Conservation (phyloP, 2,329 filamentous ascomycete species). For the Colletotrichum godetiae region DNA sequence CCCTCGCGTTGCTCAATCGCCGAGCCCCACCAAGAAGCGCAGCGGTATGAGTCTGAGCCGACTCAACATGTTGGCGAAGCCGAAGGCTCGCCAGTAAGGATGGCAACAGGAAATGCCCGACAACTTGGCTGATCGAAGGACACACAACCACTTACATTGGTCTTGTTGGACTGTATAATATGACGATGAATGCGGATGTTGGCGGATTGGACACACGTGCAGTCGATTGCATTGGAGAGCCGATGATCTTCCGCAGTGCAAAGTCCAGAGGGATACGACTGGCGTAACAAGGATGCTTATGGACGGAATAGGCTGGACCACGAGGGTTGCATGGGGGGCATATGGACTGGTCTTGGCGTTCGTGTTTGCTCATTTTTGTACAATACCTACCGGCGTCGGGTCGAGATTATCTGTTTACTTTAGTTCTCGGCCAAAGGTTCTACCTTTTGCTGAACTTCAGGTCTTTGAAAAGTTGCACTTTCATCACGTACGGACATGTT, state of each 20-base stretch:
- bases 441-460: slow-evolving; percentile 5
- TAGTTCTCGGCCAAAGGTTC: slow-evolving; percentile 3
- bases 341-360: slow-evolving; percentile 21
- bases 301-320: slow-evolving; percentile 9
- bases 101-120: background rate
- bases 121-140: background rate
- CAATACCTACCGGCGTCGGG: slow-evolving; percentile 24
- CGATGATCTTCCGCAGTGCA: background rate
- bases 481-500: background rate
- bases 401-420: slow-evolving; percentile 13
- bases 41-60: slow-evolving; percentile 66
- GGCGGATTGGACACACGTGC: background rate
- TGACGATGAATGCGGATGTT: slow-evolving; percentile 11
- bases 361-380: slow-evolving; percentile 20
- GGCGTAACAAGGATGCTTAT: slow-evolving; percentile 24
- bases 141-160: background rate
- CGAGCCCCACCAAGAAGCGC: slow-evolving; percentile 64
- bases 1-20: slow-evolving; percentile 40
- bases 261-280: slow-evolving; percentile 12
- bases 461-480: slow-evolving; percentile 20
- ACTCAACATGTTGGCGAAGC: slow-evolving; percentile 70
- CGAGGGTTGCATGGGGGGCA: slow-evolving; percentile 6
- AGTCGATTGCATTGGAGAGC: background rate
- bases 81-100: slow-evolving; percentile 64
- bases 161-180: slow-evolving; percentile 26